Percentiles rank a stretch among this genome's conserved stretches.
phyloP scores from a whole-genome alignment of 306 rosid species.

The Malus fusca region DNA sequence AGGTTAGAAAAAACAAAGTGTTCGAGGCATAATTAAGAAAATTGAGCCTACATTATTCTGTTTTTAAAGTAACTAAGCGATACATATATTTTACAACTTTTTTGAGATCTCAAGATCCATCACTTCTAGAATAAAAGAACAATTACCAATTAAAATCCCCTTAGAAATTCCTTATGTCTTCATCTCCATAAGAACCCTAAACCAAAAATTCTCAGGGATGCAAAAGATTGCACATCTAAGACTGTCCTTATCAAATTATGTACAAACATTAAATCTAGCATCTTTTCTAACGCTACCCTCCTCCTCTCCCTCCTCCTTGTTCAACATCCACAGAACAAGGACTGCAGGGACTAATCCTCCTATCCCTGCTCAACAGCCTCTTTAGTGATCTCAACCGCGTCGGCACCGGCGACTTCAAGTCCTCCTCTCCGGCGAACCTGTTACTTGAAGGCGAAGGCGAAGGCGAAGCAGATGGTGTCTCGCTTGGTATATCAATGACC shows the following conservation, averaged over 20 bases:
- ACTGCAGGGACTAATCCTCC: constrained; percentile 50
- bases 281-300: constrained; percentile 31
- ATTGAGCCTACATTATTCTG: not conserved
- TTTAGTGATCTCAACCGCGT: constrained; percentile 66
- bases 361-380: constrained; percentile 82
- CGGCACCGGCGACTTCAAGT: constrained; percentile 62
- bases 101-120: constrained; percentile 15
- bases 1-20: not conserved
- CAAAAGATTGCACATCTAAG: constrained; percentile 12
- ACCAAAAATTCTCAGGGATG: constrained; percentile 13
- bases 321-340: constrained; percentile 60
- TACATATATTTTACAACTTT: constrained; percentile 14
- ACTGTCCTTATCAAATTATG: not conserved
- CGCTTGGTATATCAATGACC: constrained; percentile 69
- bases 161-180: not conserved
- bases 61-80: not conserved
- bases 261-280: not conserved
- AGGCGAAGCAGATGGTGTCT: constrained; percentile 6
- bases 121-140: constrained; percentile 22
- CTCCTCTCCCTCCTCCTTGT: constrained; percentile 35
- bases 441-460: constrained; percentile 37
- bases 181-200: constrained; percentile 19
- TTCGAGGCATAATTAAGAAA: not conserved
- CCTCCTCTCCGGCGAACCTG: constrained; percentile 52
- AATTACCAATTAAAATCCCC: constrained; percentile 7